A percentile compares a stretch with the other conserved stretches of the same genome.
These are phyloP conservation scores for Westerdykella aurantiaca DNA, from an alignment of 2,329 filamentous ascomycete species.

Conservation along the genomic window DNA sequence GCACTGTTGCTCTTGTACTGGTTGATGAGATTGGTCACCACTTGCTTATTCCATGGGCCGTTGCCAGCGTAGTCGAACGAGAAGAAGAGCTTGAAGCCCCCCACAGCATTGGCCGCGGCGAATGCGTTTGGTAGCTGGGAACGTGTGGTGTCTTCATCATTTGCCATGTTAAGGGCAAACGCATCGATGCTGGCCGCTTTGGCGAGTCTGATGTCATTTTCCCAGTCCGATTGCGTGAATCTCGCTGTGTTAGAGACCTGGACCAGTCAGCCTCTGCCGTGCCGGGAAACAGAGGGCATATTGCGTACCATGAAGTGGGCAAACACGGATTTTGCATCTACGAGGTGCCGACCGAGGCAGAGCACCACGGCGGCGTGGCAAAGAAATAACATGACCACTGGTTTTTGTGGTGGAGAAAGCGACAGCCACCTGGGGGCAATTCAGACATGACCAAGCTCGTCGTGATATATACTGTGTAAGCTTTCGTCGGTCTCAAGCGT, in stretches of 20 bases:
- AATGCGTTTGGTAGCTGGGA: conserved; percentile 17
- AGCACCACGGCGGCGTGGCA: no score
- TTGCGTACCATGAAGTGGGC: conserved; percentile 23
- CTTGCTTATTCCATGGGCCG: neutral
- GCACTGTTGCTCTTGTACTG: neutral
- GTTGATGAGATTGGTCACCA: neutral
- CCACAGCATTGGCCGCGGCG: conserved; percentile 19
- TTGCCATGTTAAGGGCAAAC: conserved; percentile 30
- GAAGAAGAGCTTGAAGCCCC: conserved; percentile 1
- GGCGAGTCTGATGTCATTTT: conserved; percentile 21
- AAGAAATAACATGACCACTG: no score
- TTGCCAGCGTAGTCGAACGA: conserved; percentile 2
- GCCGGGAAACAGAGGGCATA: neutral
- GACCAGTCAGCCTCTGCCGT: neutral
- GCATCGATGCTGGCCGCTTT: conserved; percentile 30
- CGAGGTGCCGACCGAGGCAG: no score
- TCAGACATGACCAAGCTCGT: no score
- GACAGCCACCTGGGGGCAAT: no score
- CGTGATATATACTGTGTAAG: no score
- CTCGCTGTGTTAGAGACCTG: conserved; percentile 9
- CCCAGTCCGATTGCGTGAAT: conserved; percentile 27
- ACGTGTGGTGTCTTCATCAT: neutral
- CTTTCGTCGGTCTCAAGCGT: no score
- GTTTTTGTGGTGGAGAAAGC: no score
- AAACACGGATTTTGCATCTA: conserved; percentile 13